Conservation (phyloP, 2,329 filamentous ascomycete species). For the Xylaria sp. region DNA sequence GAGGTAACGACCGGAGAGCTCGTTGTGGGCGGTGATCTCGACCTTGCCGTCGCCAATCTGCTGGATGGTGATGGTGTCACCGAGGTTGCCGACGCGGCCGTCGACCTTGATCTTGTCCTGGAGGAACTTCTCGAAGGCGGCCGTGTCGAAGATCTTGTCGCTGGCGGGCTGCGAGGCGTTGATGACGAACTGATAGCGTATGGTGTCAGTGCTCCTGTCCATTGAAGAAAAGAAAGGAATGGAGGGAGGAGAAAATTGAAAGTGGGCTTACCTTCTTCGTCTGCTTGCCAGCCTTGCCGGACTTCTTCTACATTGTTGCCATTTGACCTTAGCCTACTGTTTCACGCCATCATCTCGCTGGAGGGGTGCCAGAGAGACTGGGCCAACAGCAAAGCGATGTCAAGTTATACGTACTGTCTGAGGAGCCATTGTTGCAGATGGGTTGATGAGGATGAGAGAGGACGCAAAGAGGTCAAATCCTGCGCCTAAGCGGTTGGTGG, state of each 20-base stretch:
- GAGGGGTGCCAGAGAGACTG: slow-evolving; percentile 55
- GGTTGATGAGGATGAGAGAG: slow-evolving; percentile 46
- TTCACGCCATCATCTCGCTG: slow-evolving; percentile 67
- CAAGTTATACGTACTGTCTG: slow-evolving; percentile 82
- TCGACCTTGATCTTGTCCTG: slow-evolving; percentile 99
- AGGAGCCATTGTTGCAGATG: slow-evolving; percentile 77
- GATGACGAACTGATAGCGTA: slow-evolving; percentile 86
- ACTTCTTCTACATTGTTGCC: slow-evolving; percentile 71
- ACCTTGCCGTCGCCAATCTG: slow-evolving; percentile 97
- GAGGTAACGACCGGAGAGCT: slow-evolving; percentile 98
- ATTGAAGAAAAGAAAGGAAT: neutral
- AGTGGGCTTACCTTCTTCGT: slow-evolving; percentile 79
- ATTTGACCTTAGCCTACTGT: slow-evolving; percentile 95
- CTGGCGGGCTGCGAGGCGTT: slow-evolving; percentile 97
- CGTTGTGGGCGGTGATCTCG: slow-evolving; percentile 96
- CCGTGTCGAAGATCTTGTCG: slow-evolving; percentile 99
- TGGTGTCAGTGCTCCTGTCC: slow-evolving; percentile 7
- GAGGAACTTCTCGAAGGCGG: slow-evolving; percentile 99
- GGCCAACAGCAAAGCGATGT: slow-evolving; percentile 95
- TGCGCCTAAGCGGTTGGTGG: slow-evolving; percentile 49
- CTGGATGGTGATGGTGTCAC: slow-evolving; percentile 89
- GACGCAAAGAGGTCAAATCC: slow-evolving; percentile 78
- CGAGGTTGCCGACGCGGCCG: slow-evolving; percentile 97
- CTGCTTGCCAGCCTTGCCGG: slow-evolving; percentile 75
- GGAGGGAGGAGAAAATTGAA: neutral